These are phyloP conservation scores for Sisymbrium altissimum DNA, from an alignment of 345 rosid species.

Conservation along the genomic window DNA sequence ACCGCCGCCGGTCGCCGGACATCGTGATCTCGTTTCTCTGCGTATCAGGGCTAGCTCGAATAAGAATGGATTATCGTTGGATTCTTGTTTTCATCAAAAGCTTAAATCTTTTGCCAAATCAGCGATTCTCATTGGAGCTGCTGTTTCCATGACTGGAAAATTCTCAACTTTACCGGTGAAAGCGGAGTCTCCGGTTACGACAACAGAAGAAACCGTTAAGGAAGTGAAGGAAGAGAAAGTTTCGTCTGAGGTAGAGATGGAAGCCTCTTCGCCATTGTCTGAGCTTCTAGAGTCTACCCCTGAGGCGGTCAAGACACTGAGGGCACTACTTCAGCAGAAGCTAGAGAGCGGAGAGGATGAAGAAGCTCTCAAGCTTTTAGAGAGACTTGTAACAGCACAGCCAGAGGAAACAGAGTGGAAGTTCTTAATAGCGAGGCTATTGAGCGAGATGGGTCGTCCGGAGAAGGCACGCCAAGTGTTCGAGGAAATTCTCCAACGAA, in stretches of 20 bases:
- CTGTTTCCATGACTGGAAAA: slow-evolving; percentile 48
- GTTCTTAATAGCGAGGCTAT: slow-evolving; percentile 65
- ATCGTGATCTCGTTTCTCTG: slow-evolving; percentile 11
- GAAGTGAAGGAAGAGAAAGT: slow-evolving; percentile 24
- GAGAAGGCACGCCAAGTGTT: slow-evolving; percentile 70
- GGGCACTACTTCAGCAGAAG: slow-evolving; percentile 58
- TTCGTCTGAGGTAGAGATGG: neutral
- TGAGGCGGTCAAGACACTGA: slow-evolving; percentile 56
- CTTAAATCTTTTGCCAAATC: slow-evolving; percentile 50
- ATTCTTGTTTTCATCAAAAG: slow-evolving; percentile 18
- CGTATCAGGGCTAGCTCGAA: slow-evolving; percentile 34
- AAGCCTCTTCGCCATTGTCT: slow-evolving; percentile 36
- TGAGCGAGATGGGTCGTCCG: slow-evolving; percentile 51
- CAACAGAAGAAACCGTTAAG: slow-evolving; percentile 32
- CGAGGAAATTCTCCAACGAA: slow-evolving; percentile 66
- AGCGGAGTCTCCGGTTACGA: slow-evolving; percentile 52
- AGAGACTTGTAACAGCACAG: slow-evolving; percentile 49
- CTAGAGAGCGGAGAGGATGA: slow-evolving; percentile 71
- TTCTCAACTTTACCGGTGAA: slow-evolving; percentile 45
- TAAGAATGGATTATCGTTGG: neutral
- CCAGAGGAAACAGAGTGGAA: slow-evolving; percentile 71
- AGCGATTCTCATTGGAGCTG: slow-evolving; percentile 48
- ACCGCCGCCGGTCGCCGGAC: slow-evolving; percentile 27
- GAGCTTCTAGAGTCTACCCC: slow-evolving; percentile 47
- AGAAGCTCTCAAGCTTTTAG: slow-evolving; percentile 52